Base-by-base conservation (phyloP, 306 rosid species). In the Vachellia collinsii region DNA sequence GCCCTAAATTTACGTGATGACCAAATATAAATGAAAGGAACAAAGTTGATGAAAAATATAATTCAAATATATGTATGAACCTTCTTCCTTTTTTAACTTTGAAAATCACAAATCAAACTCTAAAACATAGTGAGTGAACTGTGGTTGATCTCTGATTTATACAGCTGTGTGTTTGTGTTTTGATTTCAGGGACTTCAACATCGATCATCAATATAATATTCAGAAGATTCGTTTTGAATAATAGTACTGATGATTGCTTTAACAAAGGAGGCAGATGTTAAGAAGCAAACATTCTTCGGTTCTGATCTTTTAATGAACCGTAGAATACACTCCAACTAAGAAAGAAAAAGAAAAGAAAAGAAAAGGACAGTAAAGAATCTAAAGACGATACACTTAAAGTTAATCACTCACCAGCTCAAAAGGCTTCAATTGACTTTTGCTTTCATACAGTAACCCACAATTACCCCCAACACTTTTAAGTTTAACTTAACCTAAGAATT, bases 391-490 rank as follows among this genome's bases (percentile, higher is more conserved):
- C 34, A 13, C 63, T 17, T 19, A 54, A 54, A 54, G 61, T 54
- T 76, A 79, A 79, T 75, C 67, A 79, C 79, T 75, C 67, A 82
- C 79, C 82, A 76, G 77, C 74, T 76, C 79, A 85, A 76, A 82
- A 79, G 79, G 82, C 80, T 83, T 59, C 67, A 72, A 65, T 72
- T 76, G 84, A 82, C 84, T 79, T 75, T 79, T 82, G 70, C 41
- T 79, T 11, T 64, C 7, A 29, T 20, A 71, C 38, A 82, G 76
- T 70, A 64, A 74, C 12, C 5, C 36, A 6, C 37, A 23, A 25
- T 61, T 25, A 25, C 63, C 63, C 38, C 8, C 25, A 67, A 47
- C 80, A 77, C 80, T 37, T 77, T 68, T 74, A 6, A 72, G 69
- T 61, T 61, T 74, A 6, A 72, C 73, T 61, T 61, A 66, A 48